A percentile compares a stretch with the other conserved stretches of the same genome.
Conservation (phyloP, 768 basidiomycete genomes). For the Russula lepida region DNA sequence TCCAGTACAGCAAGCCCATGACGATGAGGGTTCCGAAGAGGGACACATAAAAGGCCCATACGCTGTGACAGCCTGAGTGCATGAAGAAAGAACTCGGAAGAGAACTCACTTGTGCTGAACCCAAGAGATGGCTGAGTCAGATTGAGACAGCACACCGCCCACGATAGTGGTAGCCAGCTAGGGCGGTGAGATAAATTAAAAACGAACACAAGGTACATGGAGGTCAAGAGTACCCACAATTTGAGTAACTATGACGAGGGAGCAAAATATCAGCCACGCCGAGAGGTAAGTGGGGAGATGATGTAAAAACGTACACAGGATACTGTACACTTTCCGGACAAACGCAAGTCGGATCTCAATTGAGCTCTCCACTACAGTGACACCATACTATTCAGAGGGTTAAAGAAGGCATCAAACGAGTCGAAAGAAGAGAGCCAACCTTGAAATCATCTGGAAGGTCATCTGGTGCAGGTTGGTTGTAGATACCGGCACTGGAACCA, state of each 20-base stretch:
- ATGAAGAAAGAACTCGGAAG: background rate
- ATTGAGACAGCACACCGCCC: constrained; percentile 61
- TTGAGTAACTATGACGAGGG: constrained; percentile 46
- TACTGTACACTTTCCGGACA: constrained; percentile 84
- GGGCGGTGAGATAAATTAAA: constrained; percentile 3
- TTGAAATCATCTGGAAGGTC: constrained; percentile 94
- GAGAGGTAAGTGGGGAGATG: too few species aligned
- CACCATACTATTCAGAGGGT: constrained; percentile 53
- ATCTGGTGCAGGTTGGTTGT: constrained; percentile 62
- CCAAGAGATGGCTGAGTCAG: constrained; percentile 53
- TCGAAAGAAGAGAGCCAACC: constrained; percentile 34
- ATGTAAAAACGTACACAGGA: constrained; percentile 58
- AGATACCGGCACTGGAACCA: constrained; percentile 43
- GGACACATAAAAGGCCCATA: constrained; percentile 75
- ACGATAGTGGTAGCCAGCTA: constrained; percentile 73
- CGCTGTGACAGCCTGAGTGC: constrained; percentile 30
- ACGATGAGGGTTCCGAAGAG: constrained; percentile 73
- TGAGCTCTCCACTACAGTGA: constrained; percentile 69
- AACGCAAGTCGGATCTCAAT: constrained; percentile 77
- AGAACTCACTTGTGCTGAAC: constrained; percentile 56
- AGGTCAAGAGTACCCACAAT: constrained; percentile 41
- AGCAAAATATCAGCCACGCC: background rate
- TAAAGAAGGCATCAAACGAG: constrained; percentile 13
- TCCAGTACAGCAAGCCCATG: constrained; percentile 80
- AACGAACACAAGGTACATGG: background rate